Evolutionary conservation across 306 rosid species (phyloP), one percentile per base, ranked within the genome.

Genomic region (Casuarina cunninghamiana): DNA sequence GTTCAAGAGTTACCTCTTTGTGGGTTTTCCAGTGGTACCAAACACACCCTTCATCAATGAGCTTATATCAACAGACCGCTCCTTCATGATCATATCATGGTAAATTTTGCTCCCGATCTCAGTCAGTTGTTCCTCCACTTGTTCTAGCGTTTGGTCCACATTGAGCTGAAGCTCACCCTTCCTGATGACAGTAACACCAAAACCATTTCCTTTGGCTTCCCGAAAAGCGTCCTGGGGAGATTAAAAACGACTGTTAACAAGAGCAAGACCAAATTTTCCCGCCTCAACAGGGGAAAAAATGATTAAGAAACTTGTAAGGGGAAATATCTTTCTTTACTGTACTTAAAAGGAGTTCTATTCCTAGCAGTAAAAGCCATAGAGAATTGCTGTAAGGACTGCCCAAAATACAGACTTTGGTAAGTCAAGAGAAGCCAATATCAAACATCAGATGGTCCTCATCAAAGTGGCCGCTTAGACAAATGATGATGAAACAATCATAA

Each of bases 91-190:
- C 88, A 41, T 83, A 70, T 92, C 97, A 78, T 92, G 98, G 85
- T 95, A 92, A 66, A 95, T 82, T 89, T 95, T 95, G 90, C 98
- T 89, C 68, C 98, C 98, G 65, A 95, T 91, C 81, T 95, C 98
- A 17, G 81, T 48, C 71, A 92, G 87, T 72, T 89, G 87, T 72
- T 95, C 97, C 78, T 95, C 98, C 83, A 87, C 97, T 84, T 92
- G 97, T 86, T 92, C 97, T 53, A 95, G 80, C 50, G 93, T 76
- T 85, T 87, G 91, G 83, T 95, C 98, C 83, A 95, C 93, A 48
- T 91, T 81, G 82, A 92, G 97, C 82, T 89, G 77, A 86, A 95
- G 90, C 84, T 92, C 97, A 17, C 96, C 97, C 86, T 91, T 91
- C 79, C 88, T 91, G 80, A 95, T 88, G 78, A 92, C 98, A 17